Evolutionary conservation across 768 basidiomycete species (phyloP).

Genomic region (Epithele typhae): DNA sequence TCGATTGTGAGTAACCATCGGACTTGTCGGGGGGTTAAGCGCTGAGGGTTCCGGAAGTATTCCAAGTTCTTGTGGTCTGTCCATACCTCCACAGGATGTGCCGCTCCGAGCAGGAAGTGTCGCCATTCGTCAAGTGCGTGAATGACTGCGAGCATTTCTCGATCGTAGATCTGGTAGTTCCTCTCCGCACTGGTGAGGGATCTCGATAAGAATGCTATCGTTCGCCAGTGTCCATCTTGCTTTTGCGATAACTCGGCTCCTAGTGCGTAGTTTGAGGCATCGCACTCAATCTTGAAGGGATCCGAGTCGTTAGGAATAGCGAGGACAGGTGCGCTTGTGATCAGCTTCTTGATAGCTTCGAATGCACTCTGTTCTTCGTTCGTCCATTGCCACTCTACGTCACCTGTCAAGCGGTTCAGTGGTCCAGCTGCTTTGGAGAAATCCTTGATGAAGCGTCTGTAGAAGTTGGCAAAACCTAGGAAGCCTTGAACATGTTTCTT

Average conservation of each 20-base stretch:
- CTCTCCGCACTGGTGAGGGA: conserved; percentile 18
- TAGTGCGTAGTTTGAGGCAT: conserved; percentile 23
- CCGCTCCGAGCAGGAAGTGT: conserved; percentile 20
- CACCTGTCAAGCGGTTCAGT: conserved; percentile 11
- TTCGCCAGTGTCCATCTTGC: conserved; percentile 5
- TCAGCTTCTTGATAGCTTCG: not conserved
- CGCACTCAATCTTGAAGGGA: conserved; percentile 16
- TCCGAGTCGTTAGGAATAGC: conserved; percentile 5
- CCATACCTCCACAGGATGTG: conserved; percentile 15
- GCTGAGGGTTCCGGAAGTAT: conserved; percentile 22
- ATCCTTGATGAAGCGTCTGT: conserved; percentile 25
- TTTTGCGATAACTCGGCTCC: conserved; percentile 27
- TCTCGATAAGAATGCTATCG: conserved; percentile 11
- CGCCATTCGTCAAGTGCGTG: conserved; percentile 20
- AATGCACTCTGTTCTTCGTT: not conserved
- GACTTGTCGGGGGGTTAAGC: conserved; percentile 28
- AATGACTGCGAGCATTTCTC: conserved; percentile 35
- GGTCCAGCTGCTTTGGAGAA: conserved; percentile 23
- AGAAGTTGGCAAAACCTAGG: conserved; percentile 29
- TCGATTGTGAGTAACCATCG: conserved; percentile 21
- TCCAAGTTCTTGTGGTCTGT: conserved; percentile 29
- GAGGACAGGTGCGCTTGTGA: conserved; percentile 7
- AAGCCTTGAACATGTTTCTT: conserved; percentile 23
- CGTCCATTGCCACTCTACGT: not conserved
- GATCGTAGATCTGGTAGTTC: conserved; percentile 30